Base-by-base conservation (phyloP, 2,329 filamentous ascomycete genomes). In the Aspergillus hortae region DNA sequence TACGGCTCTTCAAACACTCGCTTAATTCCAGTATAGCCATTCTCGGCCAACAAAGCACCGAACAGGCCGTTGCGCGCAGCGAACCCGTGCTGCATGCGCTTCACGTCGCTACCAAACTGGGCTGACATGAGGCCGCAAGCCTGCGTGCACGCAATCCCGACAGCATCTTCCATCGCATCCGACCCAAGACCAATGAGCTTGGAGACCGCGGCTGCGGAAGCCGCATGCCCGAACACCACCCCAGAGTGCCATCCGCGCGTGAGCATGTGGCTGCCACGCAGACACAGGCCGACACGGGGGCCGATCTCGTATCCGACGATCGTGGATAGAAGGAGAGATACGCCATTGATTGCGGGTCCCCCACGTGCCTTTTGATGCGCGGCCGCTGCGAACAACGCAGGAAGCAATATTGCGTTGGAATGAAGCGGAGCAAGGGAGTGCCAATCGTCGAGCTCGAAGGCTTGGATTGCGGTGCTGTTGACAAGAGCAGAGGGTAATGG, bases 41-140 rank as follows among this genome's bases (percentile, higher is more conserved):
- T 60, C 23, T 62, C 57, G 1, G 72, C 71, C 27, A 77, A 54
- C 2, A 77, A 48, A 0, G 73, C 67, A 0, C 61, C 71, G 14
- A 77, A 65, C 0, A 77, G 63, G 1, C 74, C 74, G 51, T 72
- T 76, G 6, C 74, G 67, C 5, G 74, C 68, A 0, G 74, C 73
- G 54, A 78, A 77, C 4, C 68, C 74, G 52, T 77, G 75, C 56
- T 77, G 74, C 68, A 77, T 73, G 2, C 73, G 68, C 58, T 77
- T 78, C 0, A 71, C 67, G 52, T 71, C 68, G n/a, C 68, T 68
- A 42, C 71, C 75, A 50, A 69, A 77, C 53, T 76, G 70, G 4
- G 73, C 74, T 2, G 68, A 66, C 71, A 76, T 76, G 4, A 74
- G 57, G 2, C 70, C 71, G 40, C 70, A 60, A 4, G 68, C 67